phyloP scores from a whole-genome alignment of 2,329 filamentous ascomycete genomes.

The Curvularia spicifera region DNA sequence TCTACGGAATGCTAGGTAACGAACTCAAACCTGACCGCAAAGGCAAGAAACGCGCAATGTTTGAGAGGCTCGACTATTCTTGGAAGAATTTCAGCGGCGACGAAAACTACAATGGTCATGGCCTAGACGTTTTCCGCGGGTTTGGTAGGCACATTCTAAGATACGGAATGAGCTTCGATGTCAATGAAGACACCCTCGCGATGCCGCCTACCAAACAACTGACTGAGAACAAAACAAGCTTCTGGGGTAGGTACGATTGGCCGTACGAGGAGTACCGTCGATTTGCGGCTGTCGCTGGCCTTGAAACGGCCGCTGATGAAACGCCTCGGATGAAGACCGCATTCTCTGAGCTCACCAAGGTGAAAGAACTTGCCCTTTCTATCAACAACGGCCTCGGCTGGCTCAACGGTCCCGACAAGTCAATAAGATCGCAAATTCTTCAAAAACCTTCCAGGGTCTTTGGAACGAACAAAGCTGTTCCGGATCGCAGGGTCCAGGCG shows the following conservation, averaged over 20 bases:
- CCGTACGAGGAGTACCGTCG: constrained; percentile 65
- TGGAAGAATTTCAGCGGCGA: constrained; percentile 54
- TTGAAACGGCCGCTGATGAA: constrained; percentile 70
- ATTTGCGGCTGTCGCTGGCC: constrained; percentile 64
- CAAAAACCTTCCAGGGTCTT: constrained; percentile 56
- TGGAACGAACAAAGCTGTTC: constrained; percentile 48
- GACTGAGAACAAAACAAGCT: constrained; percentile 62
- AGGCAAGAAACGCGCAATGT: constrained; percentile 43
- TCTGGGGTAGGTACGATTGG: constrained; percentile 72
- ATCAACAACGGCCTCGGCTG: constrained; percentile 73
- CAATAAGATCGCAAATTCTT: constrained; percentile 56
- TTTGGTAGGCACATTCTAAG: constrained; percentile 66
- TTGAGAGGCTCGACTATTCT: constrained; percentile 37
- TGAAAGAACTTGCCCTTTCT: constrained; percentile 70
- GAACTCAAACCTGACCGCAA: constrained; percentile 45
- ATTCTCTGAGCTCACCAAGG: constrained; percentile 61
- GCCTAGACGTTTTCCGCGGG: constrained; percentile 66
- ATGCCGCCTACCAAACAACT: constrained; percentile 63
- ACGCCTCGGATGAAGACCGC: constrained; percentile 66
- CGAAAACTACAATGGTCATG: constrained; percentile 61
- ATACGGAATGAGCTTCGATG: constrained; percentile 72
- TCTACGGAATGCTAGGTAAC: constrained; percentile 62
- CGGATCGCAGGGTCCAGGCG: constrained; percentile 48
- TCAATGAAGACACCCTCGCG: constrained; percentile 61
- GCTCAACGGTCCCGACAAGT: constrained; percentile 67